These are phyloP conservation scores for Mucor racemosus DNA, from an alignment of 371 early-diverging fungal species.

Conservation along the genomic window DNA sequence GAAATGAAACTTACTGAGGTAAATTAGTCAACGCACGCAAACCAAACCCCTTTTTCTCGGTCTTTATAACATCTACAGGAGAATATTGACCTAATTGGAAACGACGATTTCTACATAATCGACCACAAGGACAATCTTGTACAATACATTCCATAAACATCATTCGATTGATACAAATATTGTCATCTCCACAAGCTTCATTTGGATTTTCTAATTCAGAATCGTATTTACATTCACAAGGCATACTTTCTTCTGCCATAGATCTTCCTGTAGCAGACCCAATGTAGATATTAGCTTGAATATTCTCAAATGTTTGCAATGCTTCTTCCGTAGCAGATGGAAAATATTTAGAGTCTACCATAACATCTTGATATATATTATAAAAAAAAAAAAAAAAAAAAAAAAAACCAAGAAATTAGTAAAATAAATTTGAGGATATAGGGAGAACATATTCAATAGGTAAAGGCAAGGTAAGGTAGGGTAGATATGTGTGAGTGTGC, in stretches of 20 bases:
- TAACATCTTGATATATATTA: background rate
- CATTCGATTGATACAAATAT: conserved; percentile 91
- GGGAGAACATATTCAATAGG: background rate
- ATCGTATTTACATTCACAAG: conserved; percentile 82
- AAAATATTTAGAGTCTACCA: conserved; percentile 11
- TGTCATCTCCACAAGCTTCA: conserved; percentile 86
- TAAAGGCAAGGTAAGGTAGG: background rate
- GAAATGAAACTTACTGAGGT: conserved; percentile 52
- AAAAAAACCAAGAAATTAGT: background rate
- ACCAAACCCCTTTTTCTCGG: conserved; percentile 93
- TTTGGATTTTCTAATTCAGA: conserved; percentile 50
- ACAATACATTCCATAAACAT: conserved; percentile 92
- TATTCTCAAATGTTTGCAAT: conserved; percentile 57
- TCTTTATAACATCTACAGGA: conserved; percentile 82
- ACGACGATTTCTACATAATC: conserved; percentile 89
- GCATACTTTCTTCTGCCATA: conserved; percentile 75
- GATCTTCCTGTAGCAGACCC: conserved; percentile 74
- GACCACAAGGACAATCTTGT: conserved; percentile 88
- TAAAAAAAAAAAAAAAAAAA: background rate
- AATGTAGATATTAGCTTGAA: conserved; percentile 69
- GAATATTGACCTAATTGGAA: conserved; percentile 88
- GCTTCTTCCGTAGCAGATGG: conserved; percentile 52
- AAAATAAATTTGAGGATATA: background rate
- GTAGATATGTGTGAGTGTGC: background rate
- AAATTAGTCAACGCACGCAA: conserved; percentile 74